Percentiles rank a stretch among this genome's conserved stretches.
These are phyloP conservation scores for Aspergillus biplanus DNA, from an alignment of 495 filamentous ascomycete genomes.

Conservation along the genomic window DNA sequence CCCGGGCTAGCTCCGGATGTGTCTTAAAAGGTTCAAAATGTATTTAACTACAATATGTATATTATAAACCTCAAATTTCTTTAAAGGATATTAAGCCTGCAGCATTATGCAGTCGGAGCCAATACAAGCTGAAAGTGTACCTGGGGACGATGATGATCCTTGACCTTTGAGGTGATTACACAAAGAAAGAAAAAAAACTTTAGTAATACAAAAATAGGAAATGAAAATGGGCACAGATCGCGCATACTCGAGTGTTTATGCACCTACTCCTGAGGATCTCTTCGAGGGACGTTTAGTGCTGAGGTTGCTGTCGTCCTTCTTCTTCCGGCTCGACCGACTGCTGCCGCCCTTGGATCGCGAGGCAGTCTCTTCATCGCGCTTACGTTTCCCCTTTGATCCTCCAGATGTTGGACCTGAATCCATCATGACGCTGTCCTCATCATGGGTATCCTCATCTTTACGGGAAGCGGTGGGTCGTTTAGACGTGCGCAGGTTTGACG, in stretches of 20 bases:
- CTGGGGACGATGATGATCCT: neutral
- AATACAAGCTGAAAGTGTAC: neutral
- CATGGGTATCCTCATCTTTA: conserved; percentile 55
- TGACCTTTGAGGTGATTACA: neutral
- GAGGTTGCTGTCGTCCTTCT: conserved; percentile 55
- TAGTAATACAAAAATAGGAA: conserved; percentile 1
- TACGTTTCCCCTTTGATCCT: conserved; percentile 51
- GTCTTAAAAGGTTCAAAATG: no score
- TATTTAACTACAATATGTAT: no score
- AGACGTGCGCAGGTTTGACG: conserved; percentile 43
- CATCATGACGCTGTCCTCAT: conserved; percentile 54
- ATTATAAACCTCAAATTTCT: neutral
- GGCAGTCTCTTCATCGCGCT: conserved; percentile 69
- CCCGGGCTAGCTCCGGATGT: no score
- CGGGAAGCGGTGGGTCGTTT: conserved; percentile 43
- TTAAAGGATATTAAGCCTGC: neutral
- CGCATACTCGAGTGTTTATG: conserved; percentile 15
- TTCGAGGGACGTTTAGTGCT: conserved; percentile 40
- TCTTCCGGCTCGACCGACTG: conserved; percentile 64
- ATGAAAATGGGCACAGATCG: conserved; percentile 10
- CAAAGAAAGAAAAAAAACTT: neutral
- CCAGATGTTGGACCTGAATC: conserved; percentile 43
- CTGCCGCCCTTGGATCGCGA: conserved; percentile 73
- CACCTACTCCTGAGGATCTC: conserved; percentile 31
- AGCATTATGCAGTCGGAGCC: no score